Evolutionary conservation across 345 rosid genomes (phyloP), one percentile per base, ranked within the genome.

Genomic region (Geranium brycei): DNA sequence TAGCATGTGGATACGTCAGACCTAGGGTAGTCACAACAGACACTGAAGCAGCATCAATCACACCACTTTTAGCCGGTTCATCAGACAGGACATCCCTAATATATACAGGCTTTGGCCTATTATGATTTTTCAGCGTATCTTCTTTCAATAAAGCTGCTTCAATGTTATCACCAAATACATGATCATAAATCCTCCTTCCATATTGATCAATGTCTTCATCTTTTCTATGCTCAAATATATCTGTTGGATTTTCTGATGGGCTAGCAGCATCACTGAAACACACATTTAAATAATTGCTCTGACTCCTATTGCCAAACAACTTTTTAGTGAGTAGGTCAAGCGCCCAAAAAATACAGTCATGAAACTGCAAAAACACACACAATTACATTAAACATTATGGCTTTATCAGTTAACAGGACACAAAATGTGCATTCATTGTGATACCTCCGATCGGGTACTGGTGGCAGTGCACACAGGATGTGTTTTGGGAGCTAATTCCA

Each of bases 381-480:
- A n/a, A 41, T 5, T 8, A 8, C 51, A 41, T 41, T 41, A 41
- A 32, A 32, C 38, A 32, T 6, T 32, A 32, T 32, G 38, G 6
- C 6, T 3, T 41, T 41, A 41, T 1, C 11, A 41, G 11, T 41
- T 41, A 28, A 62, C 60, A 72, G 17, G 58, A 19, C 23, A 28
- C 64, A n/a, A n/a, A n/a, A n/a, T n/a, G n/a, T n/a, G n/a, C n/a
- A n/a, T n/a, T n/a, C n/a, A n/a, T n/a, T n/a, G n/a, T n/a, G 75
- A 38, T 83, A 95, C 99, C 97, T 91, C 88, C 61, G 99, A 87
- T 31, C 97, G 99, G 56, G 97, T 95, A 75, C 96, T 95, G 28
- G 99, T 95, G 71, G 91, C 91, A 31, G 97, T 95, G 77, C 99
- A 95, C 66, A 95, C 99, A 69, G 99, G 99, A 77, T 91, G 91